phyloP scores from a whole-genome alignment of 805 yeast genomes.

The Phaffomyces opuntiae region DNA sequence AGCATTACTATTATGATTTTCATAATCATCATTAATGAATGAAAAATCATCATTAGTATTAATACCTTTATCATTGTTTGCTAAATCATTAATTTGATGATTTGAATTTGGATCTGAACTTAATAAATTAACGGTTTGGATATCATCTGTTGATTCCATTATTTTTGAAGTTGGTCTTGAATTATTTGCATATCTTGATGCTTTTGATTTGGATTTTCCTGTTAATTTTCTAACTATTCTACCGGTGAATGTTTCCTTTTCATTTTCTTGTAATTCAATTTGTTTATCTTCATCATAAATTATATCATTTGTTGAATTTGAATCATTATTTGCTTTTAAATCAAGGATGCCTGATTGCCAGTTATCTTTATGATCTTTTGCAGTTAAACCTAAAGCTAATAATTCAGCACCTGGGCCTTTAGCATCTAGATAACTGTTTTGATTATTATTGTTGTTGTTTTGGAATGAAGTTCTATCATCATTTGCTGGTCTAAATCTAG shows the following conservation, averaged over 20 bases:
- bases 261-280: slow-evolving; percentile 9
- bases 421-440: slow-evolving; percentile 4
- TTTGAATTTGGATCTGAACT: no score
- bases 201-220: slow-evolving; percentile 18
- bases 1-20: no score
- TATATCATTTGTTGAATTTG: slow-evolving; percentile 21
- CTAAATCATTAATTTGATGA: neutral
- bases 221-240: slow-evolving; percentile 37
- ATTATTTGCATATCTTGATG: slow-evolving; percentile 7
- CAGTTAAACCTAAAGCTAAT: slow-evolving; percentile 73
- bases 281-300: neutral
- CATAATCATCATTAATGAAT: slow-evolving; percentile 2
- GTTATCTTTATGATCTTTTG: slow-evolving; percentile 67
- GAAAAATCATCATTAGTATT: slow-evolving; percentile 7
- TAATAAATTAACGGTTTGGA: no score
- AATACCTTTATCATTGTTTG: neutral
- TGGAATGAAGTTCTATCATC: slow-evolving; percentile 94
- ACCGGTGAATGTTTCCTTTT: slow-evolving; percentile 33
- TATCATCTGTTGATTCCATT: neutral
- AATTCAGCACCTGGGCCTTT: slow-evolving; percentile 41
- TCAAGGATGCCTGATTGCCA: slow-evolving; percentile 55
- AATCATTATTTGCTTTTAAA: slow-evolving; percentile 11
- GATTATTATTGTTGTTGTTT: slow-evolving; percentile 26
- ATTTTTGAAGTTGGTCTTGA: slow-evolving; percentile 7
- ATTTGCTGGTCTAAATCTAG: slow-evolving; percentile 78